A percentile compares a stretch with the other conserved stretches of the same genome.
Evolutionary conservation across 2,329 filamentous ascomycete species (phyloP).

Genomic region (Periconia digitata): DNA sequence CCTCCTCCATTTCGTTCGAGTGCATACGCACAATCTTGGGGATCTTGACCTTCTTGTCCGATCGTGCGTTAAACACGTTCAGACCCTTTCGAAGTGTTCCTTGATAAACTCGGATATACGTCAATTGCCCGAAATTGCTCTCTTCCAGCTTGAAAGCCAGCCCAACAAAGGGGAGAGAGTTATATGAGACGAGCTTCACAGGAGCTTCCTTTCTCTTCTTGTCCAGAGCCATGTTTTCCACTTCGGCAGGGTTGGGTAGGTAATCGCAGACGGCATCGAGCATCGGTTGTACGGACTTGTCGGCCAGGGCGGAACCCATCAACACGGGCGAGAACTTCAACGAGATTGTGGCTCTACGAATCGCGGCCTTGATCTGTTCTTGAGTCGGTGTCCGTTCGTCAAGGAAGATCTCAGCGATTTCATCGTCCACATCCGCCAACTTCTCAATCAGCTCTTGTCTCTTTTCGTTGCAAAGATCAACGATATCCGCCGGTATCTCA

Average conservation of each 20-base stretch:
- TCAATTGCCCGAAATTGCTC: conserved; percentile 96
- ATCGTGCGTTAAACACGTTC: conserved; percentile 91
- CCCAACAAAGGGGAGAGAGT: conserved; percentile 89
- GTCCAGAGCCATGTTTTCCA: conserved; percentile 87
- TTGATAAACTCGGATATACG: conserved; percentile 98
- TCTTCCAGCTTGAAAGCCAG: conserved; percentile 99
- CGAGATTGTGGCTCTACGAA: conserved; percentile 84
- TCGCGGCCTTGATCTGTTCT: conserved; percentile 86
- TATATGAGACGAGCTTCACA: conserved; percentile 90
- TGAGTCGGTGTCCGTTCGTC: conserved; percentile 80
- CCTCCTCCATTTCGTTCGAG: conserved; percentile 99
- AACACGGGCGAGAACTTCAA: conserved; percentile 92
- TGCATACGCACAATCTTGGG: conserved; percentile 99
- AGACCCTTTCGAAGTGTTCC: conserved; percentile 84
- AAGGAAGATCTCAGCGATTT: conserved; percentile 93
- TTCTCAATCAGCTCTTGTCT: conserved; percentile 87
- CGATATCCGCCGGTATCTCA: conserved; percentile 78
- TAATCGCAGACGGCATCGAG: conserved; percentile 96
- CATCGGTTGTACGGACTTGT: conserved; percentile 95
- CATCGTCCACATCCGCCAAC: conserved; percentile 94
- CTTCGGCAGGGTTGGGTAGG: conserved; percentile 86
- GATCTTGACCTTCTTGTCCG: conserved; percentile 93
- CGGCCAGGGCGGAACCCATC: conserved; percentile 93
- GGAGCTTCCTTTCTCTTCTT: conserved; percentile 74
- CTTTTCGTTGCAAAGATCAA: conserved; percentile 77